Evolutionary conservation across 2,329 filamentous ascomycete species (phyloP), one percentile per base, ranked within the genome.

Genomic region (Arthrinium phaeospermum): DNA sequence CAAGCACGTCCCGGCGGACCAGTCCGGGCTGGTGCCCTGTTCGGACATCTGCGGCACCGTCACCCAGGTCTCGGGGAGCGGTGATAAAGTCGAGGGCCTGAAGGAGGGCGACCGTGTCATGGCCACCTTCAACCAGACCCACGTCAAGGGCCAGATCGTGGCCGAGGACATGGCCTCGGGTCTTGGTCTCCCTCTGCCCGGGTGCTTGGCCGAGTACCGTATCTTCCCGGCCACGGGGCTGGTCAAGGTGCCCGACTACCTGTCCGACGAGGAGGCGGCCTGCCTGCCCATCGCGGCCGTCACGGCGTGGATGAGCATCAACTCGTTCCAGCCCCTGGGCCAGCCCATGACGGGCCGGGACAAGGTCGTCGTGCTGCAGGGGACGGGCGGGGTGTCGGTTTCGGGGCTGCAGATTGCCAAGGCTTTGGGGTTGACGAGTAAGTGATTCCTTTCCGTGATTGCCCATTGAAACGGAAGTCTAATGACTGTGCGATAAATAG

Each of bases 41-140:
- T 92, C 91, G 30, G 92, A 94, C 80, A 92, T 92, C 86, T 92
- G 91, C 81, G 92, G 92, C 64, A 85, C 85, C 12, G 83, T 94
- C 67, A 82, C 88, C 2, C 80, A 85, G 19, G 76, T 87, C 2
- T 34, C 46, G 0, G 6, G 6, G 1, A 7, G 6, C 12, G 34
- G n/a, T 2, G 68, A 41, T 34, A 82, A 84, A 13, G 78, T 81
- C 3, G 67, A 74, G 6, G 76, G 77, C 46, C 89, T 89, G 83
- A 84, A 85, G 71, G 81, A 83, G 22, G 91, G 91, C 72, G 89
- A 92, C 72, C 88, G 91, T n/a, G 91, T 94, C 51, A 85, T 92
- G 71, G 88, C 88, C 27, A 92, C 89, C 70, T 94, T 93, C 81
- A 87, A 87, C 76, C 86, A 89, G 79, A 82, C 81, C 10, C 87